Evolutionary conservation across 768 basidiomycete species (phyloP).

Genomic region (Amylocystis lapponica): DNA sequence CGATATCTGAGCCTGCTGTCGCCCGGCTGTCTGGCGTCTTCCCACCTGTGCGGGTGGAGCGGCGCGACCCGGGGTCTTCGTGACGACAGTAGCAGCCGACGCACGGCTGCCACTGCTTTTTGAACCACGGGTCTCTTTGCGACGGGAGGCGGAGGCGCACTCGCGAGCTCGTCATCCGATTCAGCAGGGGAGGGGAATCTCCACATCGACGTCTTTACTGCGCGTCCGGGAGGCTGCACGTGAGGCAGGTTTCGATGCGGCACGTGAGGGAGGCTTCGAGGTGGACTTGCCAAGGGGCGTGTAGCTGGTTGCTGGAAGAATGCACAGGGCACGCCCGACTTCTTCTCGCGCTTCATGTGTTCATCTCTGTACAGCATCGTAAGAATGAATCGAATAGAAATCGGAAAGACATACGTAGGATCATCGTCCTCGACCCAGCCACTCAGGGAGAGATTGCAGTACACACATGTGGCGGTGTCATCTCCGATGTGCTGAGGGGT

Average conservation of each 20-base stretch:
- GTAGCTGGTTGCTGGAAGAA: slow-evolving; percentile 31
- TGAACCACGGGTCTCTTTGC: slow-evolving; percentile 4
- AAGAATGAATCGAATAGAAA: not conserved
- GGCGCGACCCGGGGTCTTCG: slow-evolving; percentile 17
- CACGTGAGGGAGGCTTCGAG: slow-evolving; percentile 18
- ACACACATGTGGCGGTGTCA: slow-evolving; percentile 82
- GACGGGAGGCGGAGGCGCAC: slow-evolving; percentile 4
- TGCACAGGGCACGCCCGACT: slow-evolving; percentile 36
- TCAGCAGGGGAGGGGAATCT: slow-evolving; percentile 5
- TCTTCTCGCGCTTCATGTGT: slow-evolving; percentile 61
- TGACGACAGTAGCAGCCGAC: slow-evolving; percentile 12
- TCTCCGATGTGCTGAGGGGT: slow-evolving; percentile 62
- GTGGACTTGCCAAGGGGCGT: slow-evolving; percentile 14
- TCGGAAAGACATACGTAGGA: slow-evolving; percentile 62
- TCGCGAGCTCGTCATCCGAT: slow-evolving; percentile 23
- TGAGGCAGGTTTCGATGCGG: slow-evolving; percentile 18
- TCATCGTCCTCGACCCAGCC: slow-evolving; percentile 89
- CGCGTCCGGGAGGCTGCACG: slow-evolving; percentile 15
- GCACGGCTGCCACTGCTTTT: slow-evolving; percentile 13
- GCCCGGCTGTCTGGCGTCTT: slow-evolving; percentile 12
- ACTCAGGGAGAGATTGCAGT: slow-evolving; percentile 72
- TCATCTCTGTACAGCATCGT: slow-evolving; percentile 47
- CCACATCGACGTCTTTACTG: slow-evolving; percentile 7
- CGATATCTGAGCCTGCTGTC: slow-evolving; percentile 14
- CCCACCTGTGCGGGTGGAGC: slow-evolving; percentile 12